Base-by-base conservation (phyloP, 139 green algal species). In the Ulvella scutata region DNA sequence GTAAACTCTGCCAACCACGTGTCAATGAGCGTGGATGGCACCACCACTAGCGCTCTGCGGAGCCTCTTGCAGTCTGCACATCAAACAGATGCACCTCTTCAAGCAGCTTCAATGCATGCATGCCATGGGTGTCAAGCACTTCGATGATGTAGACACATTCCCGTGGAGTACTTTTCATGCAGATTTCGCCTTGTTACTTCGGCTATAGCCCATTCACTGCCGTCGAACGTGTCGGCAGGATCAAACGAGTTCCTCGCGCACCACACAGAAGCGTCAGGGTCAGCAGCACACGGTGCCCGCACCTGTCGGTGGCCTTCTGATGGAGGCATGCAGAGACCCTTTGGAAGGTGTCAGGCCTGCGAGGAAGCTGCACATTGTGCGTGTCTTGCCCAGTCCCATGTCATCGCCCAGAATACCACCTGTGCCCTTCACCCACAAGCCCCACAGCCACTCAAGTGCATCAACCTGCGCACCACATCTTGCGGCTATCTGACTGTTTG, bases 1-100 rank as follows among this genome's bases (percentile, higher is more conserved):
- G 4, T 35, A 39, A 98, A 84, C 88, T 98, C 93, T 75, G 90
- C 91, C 26, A 75, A 79, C 93, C 92, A 97, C 36, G 94, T 88
- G 13, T 80, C 78, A 29, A 97, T 78, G 77, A 98, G 81, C 6
- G 92, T 96, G 62, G 92, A 96, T 33, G 92, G 92, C 3, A 92
- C 92, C 9, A 97, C 74, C 1, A 96, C 79, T 0, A 97, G 82
- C 3, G 83, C 88, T 0, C 90, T 23, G 44, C 44, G 44, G 44
- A 62, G 29, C n/a, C 73, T 34, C 74, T 82, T 43, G 28, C 43
- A 33, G 60, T 26, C 3, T 31, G 21, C 28, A 4, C 4, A 13
- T 2, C 17, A 73, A 13, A 67, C 26, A 6, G 10, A 33, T 2
- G 3, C 35, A 34, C 28, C 3, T 40, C 38, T 3, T 37, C 67